These are phyloP conservation scores for Fomitopsis pinicola DNA, from an alignment of 1,284 basidiomycete species.

Conservation along the genomic window DNA sequence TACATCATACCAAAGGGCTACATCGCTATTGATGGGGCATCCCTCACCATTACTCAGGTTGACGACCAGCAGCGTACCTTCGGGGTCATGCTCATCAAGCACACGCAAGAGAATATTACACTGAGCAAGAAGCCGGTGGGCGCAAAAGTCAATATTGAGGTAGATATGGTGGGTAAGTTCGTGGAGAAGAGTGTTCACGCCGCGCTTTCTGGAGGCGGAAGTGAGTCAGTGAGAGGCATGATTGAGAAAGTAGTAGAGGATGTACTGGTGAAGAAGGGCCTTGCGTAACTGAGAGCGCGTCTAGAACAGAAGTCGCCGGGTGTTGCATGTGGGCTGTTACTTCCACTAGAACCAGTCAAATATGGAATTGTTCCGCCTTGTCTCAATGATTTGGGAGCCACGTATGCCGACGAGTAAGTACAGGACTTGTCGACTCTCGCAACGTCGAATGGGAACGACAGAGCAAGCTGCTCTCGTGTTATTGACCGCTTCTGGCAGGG, in stretches of 20 bases:
- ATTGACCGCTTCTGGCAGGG: neutral
- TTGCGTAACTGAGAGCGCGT: constrained; percentile 12
- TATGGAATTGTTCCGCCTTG: no score
- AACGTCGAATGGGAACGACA: neutral
- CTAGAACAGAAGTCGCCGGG: no score
- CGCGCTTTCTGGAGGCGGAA: constrained; percentile 59
- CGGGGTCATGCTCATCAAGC: constrained; percentile 92
- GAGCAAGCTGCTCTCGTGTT: neutral
- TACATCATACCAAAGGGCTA: constrained; percentile 98
- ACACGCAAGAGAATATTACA: constrained; percentile 89
- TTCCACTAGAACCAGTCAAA: no score
- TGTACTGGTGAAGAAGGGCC: constrained; percentile 51
- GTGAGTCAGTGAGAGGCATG: constrained; percentile 50
- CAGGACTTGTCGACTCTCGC: no score
- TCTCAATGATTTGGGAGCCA: no score
- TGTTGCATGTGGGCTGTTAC: no score
- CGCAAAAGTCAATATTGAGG: constrained; percentile 90
- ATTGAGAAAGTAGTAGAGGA: constrained; percentile 74
- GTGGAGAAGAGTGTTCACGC: constrained; percentile 79
- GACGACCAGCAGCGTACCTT: constrained; percentile 71
- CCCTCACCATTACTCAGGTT: constrained; percentile 87
- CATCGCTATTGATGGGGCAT: constrained; percentile 92
- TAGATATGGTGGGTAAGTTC: constrained; percentile 89
- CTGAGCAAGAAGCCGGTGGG: constrained; percentile 75
- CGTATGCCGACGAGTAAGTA: no score